Percentiles rank a stretch among this genome's conserved stretches.
phyloP scores from a whole-genome alignment of 129 eudicot species.

The Dittrichia graveolens region DNA sequence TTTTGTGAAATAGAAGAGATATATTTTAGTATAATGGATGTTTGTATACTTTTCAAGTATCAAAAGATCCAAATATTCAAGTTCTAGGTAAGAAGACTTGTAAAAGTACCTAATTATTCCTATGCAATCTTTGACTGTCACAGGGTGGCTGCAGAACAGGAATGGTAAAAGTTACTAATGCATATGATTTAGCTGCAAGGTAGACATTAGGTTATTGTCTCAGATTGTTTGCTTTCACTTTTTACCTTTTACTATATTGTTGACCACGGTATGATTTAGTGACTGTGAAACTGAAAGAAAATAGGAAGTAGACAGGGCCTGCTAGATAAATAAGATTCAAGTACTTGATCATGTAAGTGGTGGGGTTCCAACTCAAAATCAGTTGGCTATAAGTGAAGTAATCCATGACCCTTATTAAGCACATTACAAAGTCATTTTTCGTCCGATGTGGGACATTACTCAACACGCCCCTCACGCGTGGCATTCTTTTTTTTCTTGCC shows the following conservation, averaged over 20 bases:
- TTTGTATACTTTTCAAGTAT: background rate
- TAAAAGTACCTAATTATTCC: background rate
- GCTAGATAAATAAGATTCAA: too few species aligned
- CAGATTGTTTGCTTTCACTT: constrained; percentile 9
- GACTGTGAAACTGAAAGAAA: background rate
- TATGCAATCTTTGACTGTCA: constrained; percentile 25
- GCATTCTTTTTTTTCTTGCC: too few species aligned
- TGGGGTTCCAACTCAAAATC: too few species aligned
- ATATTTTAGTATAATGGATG: too few species aligned
- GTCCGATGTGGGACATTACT: too few species aligned
- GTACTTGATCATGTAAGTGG: too few species aligned
- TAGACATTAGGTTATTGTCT: constrained; percentile 27
- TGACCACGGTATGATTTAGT: background rate
- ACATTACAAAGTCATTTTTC: too few species aligned
- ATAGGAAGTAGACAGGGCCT: too few species aligned
- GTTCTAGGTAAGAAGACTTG: constrained; percentile 2
- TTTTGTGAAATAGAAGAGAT: background rate
- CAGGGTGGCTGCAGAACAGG: constrained; percentile 99
- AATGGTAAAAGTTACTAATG: constrained; percentile 92
- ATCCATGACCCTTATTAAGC: too few species aligned
- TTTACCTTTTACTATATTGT: background rate
- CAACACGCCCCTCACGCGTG: too few species aligned
- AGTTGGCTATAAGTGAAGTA: too few species aligned
- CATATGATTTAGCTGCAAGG: constrained; percentile 97
- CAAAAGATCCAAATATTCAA: background rate